phyloP scores from a whole-genome alignment of 2,329 filamentous ascomycete species.

The Xylaria sp. region DNA sequence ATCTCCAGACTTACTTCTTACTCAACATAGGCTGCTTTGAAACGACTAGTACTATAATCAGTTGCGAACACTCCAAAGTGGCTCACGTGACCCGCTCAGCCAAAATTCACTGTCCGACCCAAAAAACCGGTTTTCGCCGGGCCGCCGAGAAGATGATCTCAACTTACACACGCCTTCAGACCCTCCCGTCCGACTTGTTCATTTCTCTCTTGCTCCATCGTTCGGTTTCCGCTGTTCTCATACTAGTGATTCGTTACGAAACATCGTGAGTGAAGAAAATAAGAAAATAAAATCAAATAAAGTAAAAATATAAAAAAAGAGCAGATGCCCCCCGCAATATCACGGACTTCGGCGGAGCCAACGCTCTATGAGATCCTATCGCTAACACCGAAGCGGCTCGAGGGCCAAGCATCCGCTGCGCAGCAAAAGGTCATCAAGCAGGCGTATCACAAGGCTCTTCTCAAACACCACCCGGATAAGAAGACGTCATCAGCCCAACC shows the following conservation, averaged over 20 bases:
- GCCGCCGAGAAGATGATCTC: conserved; percentile 23
- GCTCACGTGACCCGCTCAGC: conserved; percentile 44
- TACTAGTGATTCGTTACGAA: not conserved
- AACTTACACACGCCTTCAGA: conserved; percentile 34
- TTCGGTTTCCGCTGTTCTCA: conserved; percentile 19
- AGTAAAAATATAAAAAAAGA: not conserved
- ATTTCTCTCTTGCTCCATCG: not conserved
- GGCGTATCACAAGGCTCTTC: conserved; percentile 72
- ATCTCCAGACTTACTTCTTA: not conserved
- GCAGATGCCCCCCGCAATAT: conserved; percentile 44
- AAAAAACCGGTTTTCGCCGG: conserved; percentile 44
- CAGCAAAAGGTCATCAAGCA: conserved; percentile 62
- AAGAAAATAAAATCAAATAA: too few relatives aligned
- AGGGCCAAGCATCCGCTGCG: conserved; percentile 55
- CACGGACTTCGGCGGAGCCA: conserved; percentile 48
- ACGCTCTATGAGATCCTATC: conserved; percentile 71
- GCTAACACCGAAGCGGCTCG: conserved; percentile 60
- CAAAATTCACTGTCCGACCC: conserved; percentile 35
- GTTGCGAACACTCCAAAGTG: not conserved
- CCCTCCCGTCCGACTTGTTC: not conserved
- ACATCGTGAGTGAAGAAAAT: too few relatives aligned
- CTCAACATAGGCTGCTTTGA: not conserved
- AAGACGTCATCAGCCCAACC: conserved; percentile 20
- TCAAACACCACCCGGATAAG: conserved; percentile 74
- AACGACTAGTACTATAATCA: too few relatives aligned